A percentile compares a stretch with the other conserved stretches of the same genome.
phyloP scores from a whole-genome alignment of 2,329 filamentous ascomycete species.

The Raffaelea arxii region DNA sequence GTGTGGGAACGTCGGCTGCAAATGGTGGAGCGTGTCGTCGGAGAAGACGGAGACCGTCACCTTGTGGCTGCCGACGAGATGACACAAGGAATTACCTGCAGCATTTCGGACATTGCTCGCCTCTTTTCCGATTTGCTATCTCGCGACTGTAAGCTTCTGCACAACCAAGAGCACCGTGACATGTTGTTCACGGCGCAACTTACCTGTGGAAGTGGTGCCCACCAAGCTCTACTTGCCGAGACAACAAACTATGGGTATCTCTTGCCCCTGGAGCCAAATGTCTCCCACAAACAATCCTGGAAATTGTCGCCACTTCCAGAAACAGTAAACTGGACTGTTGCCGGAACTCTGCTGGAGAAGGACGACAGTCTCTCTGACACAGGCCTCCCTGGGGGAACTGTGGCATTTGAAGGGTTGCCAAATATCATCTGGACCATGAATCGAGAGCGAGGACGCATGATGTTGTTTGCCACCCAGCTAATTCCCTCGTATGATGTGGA shows the following conservation, averaged over 20 bases:
- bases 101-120: constrained; percentile 6
- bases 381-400: constrained; percentile 3
- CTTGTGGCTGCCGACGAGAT: constrained; percentile 3
- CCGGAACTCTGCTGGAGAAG: constrained; percentile 1
- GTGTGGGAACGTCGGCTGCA: constrained; percentile 6
- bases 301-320: not conserved
- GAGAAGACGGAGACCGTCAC: not conserved
- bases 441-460: constrained; percentile 5
- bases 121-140: constrained; percentile 6
- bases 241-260: constrained; percentile 5
- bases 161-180: constrained; percentile 1
- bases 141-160: constrained; percentile 3
- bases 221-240: constrained; percentile 4
- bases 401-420: constrained; percentile 6
- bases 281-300: not conserved
- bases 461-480: constrained; percentile 8
- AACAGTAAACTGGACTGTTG: constrained; percentile 5
- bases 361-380: constrained; percentile 2
- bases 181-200: constrained; percentile 6
- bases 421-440: constrained; percentile 10
- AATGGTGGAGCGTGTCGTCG: constrained; percentile 5
- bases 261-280: not conserved
- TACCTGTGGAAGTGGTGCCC: not conserved
- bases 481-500: constrained; percentile 2
- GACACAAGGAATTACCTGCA: constrained; percentile 8